Percentiles rank a stretch among this genome's conserved stretches.
phyloP scores from a whole-genome alignment of 2,329 filamentous ascomycete genomes.

The Verticillium albo-atrum region DNA sequence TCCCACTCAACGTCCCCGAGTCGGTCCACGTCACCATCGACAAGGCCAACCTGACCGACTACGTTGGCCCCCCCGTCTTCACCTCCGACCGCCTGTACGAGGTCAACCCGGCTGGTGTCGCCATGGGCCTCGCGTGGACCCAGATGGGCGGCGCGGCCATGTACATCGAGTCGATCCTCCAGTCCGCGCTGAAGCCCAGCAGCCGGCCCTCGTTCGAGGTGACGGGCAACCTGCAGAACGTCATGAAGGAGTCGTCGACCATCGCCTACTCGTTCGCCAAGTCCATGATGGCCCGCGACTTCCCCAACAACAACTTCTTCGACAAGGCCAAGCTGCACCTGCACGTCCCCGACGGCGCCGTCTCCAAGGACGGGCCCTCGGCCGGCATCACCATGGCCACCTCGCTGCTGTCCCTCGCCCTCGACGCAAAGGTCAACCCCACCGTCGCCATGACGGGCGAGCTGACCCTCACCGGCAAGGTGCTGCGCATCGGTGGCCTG shows the following conservation, averaged over 20 bases:
- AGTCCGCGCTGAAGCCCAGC: conserved; percentile 69
- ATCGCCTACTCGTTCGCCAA: conserved; percentile 98
- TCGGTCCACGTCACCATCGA: conserved; percentile 80
- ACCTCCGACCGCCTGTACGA: conserved; percentile 96
- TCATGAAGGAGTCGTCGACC: conserved; percentile 96
- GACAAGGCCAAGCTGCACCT: conserved; percentile 93
- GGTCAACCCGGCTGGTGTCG: conserved; percentile 84
- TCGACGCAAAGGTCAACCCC: conserved; percentile 74
- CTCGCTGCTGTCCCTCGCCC: conserved; percentile 76
- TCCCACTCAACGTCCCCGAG: conserved; percentile 79
- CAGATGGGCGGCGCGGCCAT: conserved; percentile 93
- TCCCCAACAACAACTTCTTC: conserved; percentile 90
- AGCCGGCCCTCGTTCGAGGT: conserved; percentile 80
- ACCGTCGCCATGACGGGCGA: conserved; percentile 98
- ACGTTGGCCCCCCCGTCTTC: conserved; percentile 92
- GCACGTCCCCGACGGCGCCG: conserved; percentile 93
- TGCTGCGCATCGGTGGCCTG: conserved; percentile 87
- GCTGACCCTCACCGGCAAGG: conserved; percentile 93
- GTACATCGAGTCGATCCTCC: conserved; percentile 95
- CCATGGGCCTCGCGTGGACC: conserved; percentile 98
- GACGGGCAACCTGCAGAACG: conserved; percentile 89
- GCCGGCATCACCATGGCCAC: conserved; percentile 99
- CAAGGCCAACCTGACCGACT: conserved; percentile 91
- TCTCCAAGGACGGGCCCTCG: conserved; percentile 88
- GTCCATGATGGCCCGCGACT: conserved; percentile 76